phyloP scores from a whole-genome alignment of 768 basidiomycete genomes.

The Amanita brunnescens region DNA sequence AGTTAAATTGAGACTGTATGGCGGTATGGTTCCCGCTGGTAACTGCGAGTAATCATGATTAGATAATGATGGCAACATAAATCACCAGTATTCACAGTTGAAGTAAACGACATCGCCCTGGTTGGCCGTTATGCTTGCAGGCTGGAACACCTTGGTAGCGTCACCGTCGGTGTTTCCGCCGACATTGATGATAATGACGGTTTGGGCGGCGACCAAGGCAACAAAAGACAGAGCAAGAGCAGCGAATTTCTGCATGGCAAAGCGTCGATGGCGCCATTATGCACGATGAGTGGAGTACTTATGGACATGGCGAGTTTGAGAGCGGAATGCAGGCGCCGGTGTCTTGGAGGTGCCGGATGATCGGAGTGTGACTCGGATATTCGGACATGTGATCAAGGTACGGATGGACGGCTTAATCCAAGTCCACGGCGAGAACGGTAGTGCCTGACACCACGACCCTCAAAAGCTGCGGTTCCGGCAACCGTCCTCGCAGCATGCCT shows the following conservation, averaged over 20 bases:
- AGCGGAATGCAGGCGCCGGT: not conserved
- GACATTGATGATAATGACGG: constrained; percentile 36
- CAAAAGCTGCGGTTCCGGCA: too few species aligned
- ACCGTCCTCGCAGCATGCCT: constrained; percentile 7
- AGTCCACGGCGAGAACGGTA: too few species aligned
- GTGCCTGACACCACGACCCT: too few species aligned
- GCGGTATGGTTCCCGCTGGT: constrained; percentile 45
- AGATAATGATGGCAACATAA: not conserved
- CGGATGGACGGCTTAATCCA: not conserved
- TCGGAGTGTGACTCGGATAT: too few species aligned
- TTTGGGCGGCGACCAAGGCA: constrained; percentile 24
- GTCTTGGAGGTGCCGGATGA: not conserved
- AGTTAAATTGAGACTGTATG: constrained; percentile 46
- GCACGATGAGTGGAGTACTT: not conserved
- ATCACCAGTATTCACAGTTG: constrained; percentile 34
- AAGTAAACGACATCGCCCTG: constrained; percentile 44
- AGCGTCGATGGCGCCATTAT: not conserved
- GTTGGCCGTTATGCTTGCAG: constrained; percentile 33
- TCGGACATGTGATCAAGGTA: too few species aligned
- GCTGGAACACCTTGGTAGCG: constrained; percentile 36
- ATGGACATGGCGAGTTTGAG: not conserved
- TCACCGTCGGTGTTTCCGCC: constrained; percentile 37
- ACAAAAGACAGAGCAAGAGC: constrained; percentile 12
- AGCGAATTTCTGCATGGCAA: not conserved
- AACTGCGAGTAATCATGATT: constrained; percentile 23